These are phyloP conservation scores for Poronia punctata DNA, from an alignment of 495 filamentous ascomycete species.

Conservation along the genomic window DNA sequence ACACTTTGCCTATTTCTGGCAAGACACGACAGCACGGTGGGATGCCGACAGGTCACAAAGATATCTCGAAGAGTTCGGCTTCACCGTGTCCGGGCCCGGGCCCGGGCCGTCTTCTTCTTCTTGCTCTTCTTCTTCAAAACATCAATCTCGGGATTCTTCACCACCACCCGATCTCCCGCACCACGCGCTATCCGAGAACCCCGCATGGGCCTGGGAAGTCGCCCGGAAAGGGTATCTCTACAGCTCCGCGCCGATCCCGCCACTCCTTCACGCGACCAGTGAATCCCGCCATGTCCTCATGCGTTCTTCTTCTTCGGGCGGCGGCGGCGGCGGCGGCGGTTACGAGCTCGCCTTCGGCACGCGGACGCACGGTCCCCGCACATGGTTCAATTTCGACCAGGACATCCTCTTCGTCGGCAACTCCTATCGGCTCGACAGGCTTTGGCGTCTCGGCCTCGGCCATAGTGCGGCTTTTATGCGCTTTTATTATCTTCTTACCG, in stretches of 20 bases:
- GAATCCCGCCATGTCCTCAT: constrained; percentile 13
- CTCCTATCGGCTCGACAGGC: too few relatives aligned
- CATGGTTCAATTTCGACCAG: constrained; percentile 11
- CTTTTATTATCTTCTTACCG: background rate
- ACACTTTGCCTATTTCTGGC: constrained; percentile 3
- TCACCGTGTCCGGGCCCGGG: background rate
- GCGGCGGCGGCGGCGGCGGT: too few relatives aligned
- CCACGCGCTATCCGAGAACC: background rate
- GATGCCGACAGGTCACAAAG: background rate
- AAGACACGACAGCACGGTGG: background rate
- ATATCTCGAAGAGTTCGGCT: background rate
- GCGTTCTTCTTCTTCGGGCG: too few relatives aligned
- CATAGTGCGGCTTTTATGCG: too few relatives aligned
- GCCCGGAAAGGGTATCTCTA: background rate
- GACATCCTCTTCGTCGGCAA: constrained; percentile 7
- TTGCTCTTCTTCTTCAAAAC: too few relatives aligned
- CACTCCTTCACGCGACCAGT: constrained; percentile 8
- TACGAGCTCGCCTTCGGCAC: constrained; percentile 14
- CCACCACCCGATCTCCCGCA: background rate
- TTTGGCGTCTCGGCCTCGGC: too few relatives aligned
- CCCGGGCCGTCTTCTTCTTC: too few relatives aligned
- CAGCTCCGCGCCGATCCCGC: constrained; percentile 10
- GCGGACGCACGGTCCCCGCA: constrained; percentile 4
- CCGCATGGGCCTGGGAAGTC: background rate
- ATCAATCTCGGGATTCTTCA: constrained; percentile 2